These are phyloP conservation scores for Triticum timopheevii DNA, from an alignment of 176 grass and related monocot genomes.

Conservation along the genomic window DNA sequence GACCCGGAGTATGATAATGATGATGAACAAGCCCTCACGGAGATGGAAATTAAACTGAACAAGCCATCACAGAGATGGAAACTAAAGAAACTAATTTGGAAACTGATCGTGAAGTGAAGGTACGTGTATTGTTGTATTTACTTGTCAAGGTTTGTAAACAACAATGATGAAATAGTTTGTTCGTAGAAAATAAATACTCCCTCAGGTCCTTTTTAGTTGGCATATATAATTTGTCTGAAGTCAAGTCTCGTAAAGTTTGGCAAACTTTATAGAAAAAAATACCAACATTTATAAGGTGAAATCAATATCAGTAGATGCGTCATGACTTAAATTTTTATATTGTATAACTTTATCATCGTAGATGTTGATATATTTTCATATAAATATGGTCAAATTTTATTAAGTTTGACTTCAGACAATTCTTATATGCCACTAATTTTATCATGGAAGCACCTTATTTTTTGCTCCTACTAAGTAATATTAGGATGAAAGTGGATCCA, in stretches of 20 bases:
- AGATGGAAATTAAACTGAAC: conserved; percentile 97
- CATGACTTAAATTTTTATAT: too few species aligned
- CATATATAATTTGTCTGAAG: too few species aligned
- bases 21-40: conserved; percentile 83
- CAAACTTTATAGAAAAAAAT: too few species aligned
- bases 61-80: conserved; percentile 91
- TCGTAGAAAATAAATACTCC: neutral
- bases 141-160: conserved; percentile 61
- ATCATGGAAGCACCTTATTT: neutral
- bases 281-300: too few species aligned
- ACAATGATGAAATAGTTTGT: neutral
- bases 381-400: too few species aligned
- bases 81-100: conserved; percentile 89
- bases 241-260: too few species aligned
- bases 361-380: too few species aligned
- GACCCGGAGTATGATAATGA: conserved; percentile 96
- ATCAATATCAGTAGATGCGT: too few species aligned
- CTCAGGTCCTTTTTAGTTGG: too few species aligned
- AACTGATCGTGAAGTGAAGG: conserved; percentile 76
- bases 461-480: neutral
- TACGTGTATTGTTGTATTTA: conserved; percentile 73
- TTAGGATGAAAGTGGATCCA: too few species aligned
- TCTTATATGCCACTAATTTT: neutral
- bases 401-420: too few species aligned
- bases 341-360: too few species aligned